These are phyloP conservation scores for Apiotrichum gracile DNA, from an alignment of 1,284 basidiomycete species.

Conservation along the genomic window DNA sequence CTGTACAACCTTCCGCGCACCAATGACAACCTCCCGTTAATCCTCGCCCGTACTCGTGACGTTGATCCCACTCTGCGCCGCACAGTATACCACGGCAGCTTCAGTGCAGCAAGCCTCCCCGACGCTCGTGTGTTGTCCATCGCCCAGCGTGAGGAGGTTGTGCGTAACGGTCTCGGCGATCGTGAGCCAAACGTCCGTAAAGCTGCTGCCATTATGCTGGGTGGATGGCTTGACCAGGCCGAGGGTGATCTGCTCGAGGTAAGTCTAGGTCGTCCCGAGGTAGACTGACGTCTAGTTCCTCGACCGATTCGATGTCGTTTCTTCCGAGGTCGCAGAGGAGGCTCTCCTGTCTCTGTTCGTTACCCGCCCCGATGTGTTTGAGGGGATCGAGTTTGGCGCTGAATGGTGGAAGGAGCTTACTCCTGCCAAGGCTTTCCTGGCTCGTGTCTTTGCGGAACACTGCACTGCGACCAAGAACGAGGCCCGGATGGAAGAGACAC, in stretches of 20 bases:
- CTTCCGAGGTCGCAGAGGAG: constrained; percentile 59
- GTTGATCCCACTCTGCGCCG: constrained; percentile 75
- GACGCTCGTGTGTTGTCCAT: constrained; percentile 67
- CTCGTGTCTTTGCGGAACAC: constrained; percentile 76
- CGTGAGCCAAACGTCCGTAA: constrained; percentile 74
- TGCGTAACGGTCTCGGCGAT: constrained; percentile 80
- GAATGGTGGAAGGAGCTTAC: constrained; percentile 64
- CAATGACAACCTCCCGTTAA: constrained; percentile 57
- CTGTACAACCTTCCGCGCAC: constrained; percentile 71
- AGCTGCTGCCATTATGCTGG: constrained; percentile 71
- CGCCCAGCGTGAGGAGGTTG: constrained; percentile 68
- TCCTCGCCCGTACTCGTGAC: constrained; percentile 80
- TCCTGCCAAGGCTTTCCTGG: constrained; percentile 76
- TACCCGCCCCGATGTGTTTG: constrained; percentile 56
- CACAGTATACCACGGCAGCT: constrained; percentile 66
- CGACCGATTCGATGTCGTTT: constrained; percentile 58
- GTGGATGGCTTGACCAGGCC: constrained; percentile 64
- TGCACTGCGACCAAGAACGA: constrained; percentile 64
- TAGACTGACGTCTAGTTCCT: constrained; percentile 51
- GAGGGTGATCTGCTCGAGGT: constrained; percentile 51
- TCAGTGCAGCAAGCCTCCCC: constrained; percentile 53
- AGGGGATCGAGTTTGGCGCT: constrained; percentile 69
- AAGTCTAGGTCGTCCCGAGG: constrained; percentile 19
- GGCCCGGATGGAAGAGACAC: constrained; percentile 61
- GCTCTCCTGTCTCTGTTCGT: constrained; percentile 62